These are phyloP conservation scores for Corinectria fuckeliana DNA, from an alignment of 2,329 filamentous ascomycete genomes.

Conservation along the genomic window DNA sequence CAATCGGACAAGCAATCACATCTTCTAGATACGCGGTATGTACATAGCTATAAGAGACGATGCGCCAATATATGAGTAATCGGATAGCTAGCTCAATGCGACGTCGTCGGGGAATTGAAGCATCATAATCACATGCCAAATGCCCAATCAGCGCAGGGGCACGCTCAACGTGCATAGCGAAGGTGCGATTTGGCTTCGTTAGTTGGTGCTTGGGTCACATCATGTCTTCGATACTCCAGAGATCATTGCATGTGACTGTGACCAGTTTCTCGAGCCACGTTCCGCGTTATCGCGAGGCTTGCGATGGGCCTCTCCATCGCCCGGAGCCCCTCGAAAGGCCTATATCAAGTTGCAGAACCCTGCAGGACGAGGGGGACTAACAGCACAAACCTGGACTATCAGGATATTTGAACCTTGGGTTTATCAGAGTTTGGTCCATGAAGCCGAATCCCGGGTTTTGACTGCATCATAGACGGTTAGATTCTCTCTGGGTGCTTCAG, in stretches of 20 bases:
- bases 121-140: conserved; percentile 25
- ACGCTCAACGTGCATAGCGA: conserved; percentile 10
- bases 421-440: neutral
- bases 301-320: neutral
- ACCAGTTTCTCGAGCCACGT: neutral
- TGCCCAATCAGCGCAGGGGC: neutral
- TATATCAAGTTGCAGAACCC: neutral
- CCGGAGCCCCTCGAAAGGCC: neutral
- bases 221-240: neutral
- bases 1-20: neutral
- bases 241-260: conserved; percentile 4
- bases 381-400: neutral
- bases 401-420: neutral
- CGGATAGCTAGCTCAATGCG: neutral
- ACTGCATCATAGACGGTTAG: too few relatives aligned
- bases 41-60: neutral
- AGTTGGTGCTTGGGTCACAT: conserved; percentile 8
- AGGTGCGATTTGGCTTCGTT: conserved; percentile 4
- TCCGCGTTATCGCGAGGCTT: neutral
- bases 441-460: neutral
- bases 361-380: neutral
- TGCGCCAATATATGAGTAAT: neutral
- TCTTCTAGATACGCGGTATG: too few relatives aligned
- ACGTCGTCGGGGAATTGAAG: neutral
- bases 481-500: too few relatives aligned